Evolutionary conservation across 306 rosid genomes (phyloP).

Genomic region (Albizia julibrissin): DNA sequence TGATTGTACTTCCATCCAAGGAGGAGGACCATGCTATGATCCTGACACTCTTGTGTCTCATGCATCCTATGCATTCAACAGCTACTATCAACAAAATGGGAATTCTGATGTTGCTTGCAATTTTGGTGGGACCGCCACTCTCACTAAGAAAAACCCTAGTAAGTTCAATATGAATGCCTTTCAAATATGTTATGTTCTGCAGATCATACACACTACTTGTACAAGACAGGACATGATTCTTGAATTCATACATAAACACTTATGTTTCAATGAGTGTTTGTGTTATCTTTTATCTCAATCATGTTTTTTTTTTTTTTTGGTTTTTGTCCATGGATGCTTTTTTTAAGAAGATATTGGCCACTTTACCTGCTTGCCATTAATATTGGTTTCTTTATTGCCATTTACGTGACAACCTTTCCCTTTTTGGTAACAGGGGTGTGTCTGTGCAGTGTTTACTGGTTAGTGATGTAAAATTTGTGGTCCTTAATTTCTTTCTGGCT

Average conservation of each 20-base stretch:
- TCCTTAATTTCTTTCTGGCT: conserved; percentile 20
- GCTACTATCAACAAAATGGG: conserved; percentile 77
- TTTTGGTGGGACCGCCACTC: conserved; percentile 84
- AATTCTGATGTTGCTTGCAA: conserved; percentile 96
- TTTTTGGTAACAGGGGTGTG: conserved; percentile 15
- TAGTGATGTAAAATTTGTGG: conserved; percentile 4
- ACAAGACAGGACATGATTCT: background rate
- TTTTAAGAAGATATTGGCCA: background rate
- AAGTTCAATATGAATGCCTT: conserved; percentile 13
- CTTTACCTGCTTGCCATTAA: background rate
- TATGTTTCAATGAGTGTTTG: background rate
- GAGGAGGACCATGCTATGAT: conserved; percentile 62
- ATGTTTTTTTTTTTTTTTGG: background rate
- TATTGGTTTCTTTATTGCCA: background rate
- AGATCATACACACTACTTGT: background rate
- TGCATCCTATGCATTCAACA: conserved; percentile 92
- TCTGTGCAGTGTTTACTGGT: background rate
- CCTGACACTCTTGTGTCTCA: conserved; percentile 85
- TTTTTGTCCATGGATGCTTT: background rate
- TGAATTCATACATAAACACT: background rate
- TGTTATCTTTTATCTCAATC: background rate
- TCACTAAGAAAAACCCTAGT: conserved; percentile 71
- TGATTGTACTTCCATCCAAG: conserved; percentile 67
- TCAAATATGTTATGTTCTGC: background rate
- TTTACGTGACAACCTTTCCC: conserved; percentile 6